Evolutionary conservation across 148 eudicot species (phyloP).

Genomic region (Chenopodium formosanum): DNA sequence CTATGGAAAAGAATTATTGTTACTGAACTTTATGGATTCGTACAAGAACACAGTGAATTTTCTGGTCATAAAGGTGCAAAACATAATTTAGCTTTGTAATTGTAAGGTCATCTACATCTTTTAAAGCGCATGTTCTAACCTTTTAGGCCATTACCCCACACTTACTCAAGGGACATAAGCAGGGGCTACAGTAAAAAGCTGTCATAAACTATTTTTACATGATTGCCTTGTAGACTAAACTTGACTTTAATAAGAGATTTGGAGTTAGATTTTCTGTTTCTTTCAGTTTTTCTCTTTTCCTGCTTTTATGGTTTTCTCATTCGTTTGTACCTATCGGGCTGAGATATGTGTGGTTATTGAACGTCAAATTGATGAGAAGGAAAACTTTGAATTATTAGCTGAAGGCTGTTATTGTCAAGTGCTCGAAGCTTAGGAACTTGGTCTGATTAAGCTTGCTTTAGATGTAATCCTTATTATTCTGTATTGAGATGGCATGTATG

Average conservation of each 20-base stretch:
- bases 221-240: background rate
- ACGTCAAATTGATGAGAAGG: background rate
- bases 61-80: background rate
- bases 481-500: background rate
- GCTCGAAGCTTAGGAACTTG: background rate
- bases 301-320: background rate
- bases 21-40: background rate
- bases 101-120: background rate
- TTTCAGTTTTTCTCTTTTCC: background rate
- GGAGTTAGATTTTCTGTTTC: background rate
- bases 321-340: background rate
- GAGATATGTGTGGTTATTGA: background rate
- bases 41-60: background rate
- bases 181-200: slow-evolving; percentile 4
- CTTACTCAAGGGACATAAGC: background rate
- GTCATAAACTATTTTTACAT: background rate
- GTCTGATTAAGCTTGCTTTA: slow-evolving; percentile 2
- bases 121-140: background rate
- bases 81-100: background rate
- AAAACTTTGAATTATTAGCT: background rate
- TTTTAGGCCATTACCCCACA: background rate
- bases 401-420: background rate
- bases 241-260: background rate
- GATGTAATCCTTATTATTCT: background rate
- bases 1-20: background rate